Evolutionary conservation across 2,329 filamentous ascomycete species (phyloP), one percentile per base, ranked within the genome.

Genomic region (Ceratocystis lukuohia): DNA sequence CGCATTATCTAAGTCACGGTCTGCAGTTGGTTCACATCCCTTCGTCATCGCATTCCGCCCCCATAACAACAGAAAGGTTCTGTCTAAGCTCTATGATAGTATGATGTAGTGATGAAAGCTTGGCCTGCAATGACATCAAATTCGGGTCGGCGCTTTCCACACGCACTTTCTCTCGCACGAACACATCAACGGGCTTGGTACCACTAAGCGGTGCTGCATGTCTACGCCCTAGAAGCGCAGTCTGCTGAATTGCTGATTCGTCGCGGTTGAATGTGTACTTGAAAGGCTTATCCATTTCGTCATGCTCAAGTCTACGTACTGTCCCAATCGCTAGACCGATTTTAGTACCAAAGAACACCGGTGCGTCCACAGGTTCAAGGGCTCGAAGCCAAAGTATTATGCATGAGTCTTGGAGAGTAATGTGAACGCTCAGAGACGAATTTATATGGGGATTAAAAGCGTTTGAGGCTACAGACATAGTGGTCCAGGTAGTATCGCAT

Each of bases 81-180:
- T 83, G 80, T 70, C 88, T 81, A 69, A 87, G 86, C 69, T 89
- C 79, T 67, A 80, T 79, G 22, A 96, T 80, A 69, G 86, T 87
- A 71, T 91, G 84, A 69, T 88, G 86, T 67, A 96, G 76, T 3
- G 89, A 91, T 37, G 82, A 84, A 70, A 96, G 78, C 76, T 96
- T 96, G 4, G 91, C 88, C 74, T 89, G 87, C 44, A 94, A 80
- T 45, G 89, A 88, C 74, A 96, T 86, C 70, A 96, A 74, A 71
- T 86, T 92, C 0, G 93, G 93, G 74, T 97, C 92, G 66, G 91
- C 89, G 71, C 85, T 93, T 75, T 96, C 92, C 1, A 96, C 87
- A 50, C 88, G 82, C 3, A 96, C 84, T 77, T 96, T 96, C 74
- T 96, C 93, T 70, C 87, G 85, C 59, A 97, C 93, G 69, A 85